These are phyloP conservation scores for Colletotrichum aenigma DNA, from an alignment of 2,329 filamentous ascomycete genomes.

Conservation along the genomic window DNA sequence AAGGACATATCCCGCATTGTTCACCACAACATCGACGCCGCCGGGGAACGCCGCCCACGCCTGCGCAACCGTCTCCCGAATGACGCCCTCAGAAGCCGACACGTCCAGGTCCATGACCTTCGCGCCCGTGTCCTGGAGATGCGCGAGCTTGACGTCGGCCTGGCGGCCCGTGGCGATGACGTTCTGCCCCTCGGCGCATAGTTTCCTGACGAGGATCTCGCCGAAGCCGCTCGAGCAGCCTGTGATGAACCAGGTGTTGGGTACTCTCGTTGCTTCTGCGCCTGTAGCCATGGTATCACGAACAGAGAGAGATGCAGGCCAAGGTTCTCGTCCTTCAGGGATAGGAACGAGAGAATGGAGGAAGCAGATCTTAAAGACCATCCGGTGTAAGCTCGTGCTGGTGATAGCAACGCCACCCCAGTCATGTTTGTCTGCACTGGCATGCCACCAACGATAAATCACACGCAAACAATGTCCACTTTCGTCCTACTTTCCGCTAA, in stretches of 20 bases:
- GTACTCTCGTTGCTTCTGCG: neutral
- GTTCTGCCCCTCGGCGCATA: constrained; percentile 40
- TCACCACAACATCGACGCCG: constrained; percentile 40
- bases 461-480: neutral
- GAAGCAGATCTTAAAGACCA: neutral
- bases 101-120: neutral
- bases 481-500: neutral
- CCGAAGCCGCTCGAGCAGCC: constrained; percentile 49
- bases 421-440: neutral
- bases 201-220: constrained; percentile 36
- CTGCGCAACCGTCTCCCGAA: neutral
- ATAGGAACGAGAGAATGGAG: neutral
- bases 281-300: neutral
- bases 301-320: neutral
- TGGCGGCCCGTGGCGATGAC: constrained; percentile 46
- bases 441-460: neutral
- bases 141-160: constrained; percentile 32
- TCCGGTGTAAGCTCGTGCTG: neutral
- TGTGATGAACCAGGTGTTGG: constrained; percentile 40
- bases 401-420: neutral
- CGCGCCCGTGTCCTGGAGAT: constrained; percentile 28
- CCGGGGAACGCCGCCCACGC: constrained; percentile 11
- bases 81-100: neutral
- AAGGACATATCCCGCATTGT: constrained; percentile 39
- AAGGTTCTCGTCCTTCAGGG: neutral